Evolutionary conservation across 2,329 filamentous ascomycete genomes (phyloP).

Genomic region (Phialophora verrucosa): DNA sequence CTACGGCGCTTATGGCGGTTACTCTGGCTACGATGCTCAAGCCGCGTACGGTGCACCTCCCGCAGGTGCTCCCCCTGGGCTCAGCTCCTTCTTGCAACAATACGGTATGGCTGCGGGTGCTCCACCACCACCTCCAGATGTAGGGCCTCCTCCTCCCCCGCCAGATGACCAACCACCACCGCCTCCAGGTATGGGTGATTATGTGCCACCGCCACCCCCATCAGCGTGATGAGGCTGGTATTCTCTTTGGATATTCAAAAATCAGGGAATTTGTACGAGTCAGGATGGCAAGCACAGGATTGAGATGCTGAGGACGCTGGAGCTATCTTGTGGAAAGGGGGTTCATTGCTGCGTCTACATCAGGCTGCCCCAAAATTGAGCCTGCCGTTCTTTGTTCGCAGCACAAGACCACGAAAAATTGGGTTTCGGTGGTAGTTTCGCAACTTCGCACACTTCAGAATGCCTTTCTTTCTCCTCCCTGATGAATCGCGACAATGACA

Average conservation of each 20-base stretch:
- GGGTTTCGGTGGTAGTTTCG: not conserved
- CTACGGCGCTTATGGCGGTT: conserved; percentile 65
- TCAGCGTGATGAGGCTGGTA: conserved; percentile 7
- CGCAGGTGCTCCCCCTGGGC: conserved; percentile 59
- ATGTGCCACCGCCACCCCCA: conserved; percentile 32
- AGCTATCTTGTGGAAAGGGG: not conserved
- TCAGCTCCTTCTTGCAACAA: conserved; percentile 66
- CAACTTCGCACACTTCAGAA: not conserved
- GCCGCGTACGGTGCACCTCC: conserved; percentile 50
- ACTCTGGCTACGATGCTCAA: conserved; percentile 53
- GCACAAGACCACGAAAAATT: not conserved
- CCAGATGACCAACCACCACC: conserved; percentile 39
- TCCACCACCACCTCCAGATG: conserved; percentile 60
- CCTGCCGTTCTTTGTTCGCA: not conserved
- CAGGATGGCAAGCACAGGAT: not conserved
- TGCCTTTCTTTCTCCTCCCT: not conserved
- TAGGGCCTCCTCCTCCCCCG: conserved; percentile 49
- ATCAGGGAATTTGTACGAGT: not conserved
- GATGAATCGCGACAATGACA: not conserved
- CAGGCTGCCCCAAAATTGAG: not conserved
- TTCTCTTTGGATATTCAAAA: not conserved
- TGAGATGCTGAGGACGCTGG: not conserved
- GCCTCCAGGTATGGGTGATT: conserved; percentile 32
- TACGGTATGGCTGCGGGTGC: conserved; percentile 54
- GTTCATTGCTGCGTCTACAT: not conserved